Conservation (phyloP, 306 rosid species). For the Lathyrus oleraceus region DNA sequence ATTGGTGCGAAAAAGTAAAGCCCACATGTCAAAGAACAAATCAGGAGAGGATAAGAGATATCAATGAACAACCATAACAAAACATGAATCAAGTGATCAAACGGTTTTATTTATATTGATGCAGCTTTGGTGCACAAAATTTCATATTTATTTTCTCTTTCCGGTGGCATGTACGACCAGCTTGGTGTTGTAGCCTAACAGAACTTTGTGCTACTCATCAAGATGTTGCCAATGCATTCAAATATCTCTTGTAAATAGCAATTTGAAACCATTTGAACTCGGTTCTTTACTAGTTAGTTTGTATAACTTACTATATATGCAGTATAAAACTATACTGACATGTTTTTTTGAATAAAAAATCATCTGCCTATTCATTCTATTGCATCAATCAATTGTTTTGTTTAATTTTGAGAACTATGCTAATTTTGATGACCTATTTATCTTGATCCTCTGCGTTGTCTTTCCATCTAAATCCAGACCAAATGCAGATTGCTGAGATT, state of each 20-base stretch:
- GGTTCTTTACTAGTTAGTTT: constrained; percentile 13
- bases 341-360: constrained; percentile 9
- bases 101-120: background rate
- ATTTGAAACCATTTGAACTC: constrained; percentile 6
- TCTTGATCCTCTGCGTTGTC: background rate
- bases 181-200: constrained; percentile 16
- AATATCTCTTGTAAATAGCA: constrained; percentile 32
- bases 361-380: background rate
- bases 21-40: background rate
- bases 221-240: constrained; percentile 6
- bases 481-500: background rate
- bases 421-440: background rate
- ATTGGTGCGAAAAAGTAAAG: background rate
- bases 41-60: background rate
- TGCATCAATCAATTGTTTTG: constrained; percentile 17
- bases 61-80: background rate
- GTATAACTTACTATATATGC: constrained; percentile 10
- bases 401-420: constrained; percentile 1
- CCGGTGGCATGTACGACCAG: background rate
- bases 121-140: background rate
- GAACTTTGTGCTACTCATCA: constrained; percentile 1
- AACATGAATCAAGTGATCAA: background rate
- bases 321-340: background rate
- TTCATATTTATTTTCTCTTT: constrained; percentile 1
- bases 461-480: background rate